Base-by-base conservation (phyloP, 108 stramenopile genomes). In the Nitzschia palea region DNA sequence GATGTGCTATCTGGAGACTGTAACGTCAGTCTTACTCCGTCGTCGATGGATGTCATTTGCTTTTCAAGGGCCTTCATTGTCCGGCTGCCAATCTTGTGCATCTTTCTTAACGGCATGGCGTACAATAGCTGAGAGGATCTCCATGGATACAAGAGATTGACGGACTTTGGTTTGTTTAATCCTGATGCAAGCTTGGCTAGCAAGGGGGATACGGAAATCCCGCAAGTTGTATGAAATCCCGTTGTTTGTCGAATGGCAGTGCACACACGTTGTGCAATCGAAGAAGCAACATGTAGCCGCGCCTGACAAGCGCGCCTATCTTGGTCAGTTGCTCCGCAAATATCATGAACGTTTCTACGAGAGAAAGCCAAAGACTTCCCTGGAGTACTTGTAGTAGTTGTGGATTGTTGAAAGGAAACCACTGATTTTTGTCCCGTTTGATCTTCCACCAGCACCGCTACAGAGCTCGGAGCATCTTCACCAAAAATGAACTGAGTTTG, bases 121-220 rank as follows among this genome's bases (percentile, higher is more conserved):
- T 65, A 63, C 27, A 86, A 33, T 0, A 86, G 47, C 12, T 55
- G 36, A 12, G 58, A 28, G 15, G 72, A 67, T 54, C 76, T 43
- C 85, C 85, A 86, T 0, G 85, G 80, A 65, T 65, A 74, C 34
- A 86, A 59, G 12, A 86, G 34, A 54, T 86, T 86, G 59, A 80
- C 51, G 9, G 81, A 71, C 9, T 73, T 54, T 14, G 85, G 85
- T 71, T 86, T 86, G 35, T 66, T 58, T 40, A 86, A 42, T 29
- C 64, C 79, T 0, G 66, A 74, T 35, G 81, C 73, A 15, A 86
- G n/a, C 44, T 86, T 86, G 51, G 81, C 81, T 43, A 86, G 45
- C 51, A 82, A 44, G 10, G 78, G 78, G 4, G 75, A 78, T 15
- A 71, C 53, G 0, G 85, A 86, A 0, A 82, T 18, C 12, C 85